Percentiles rank a stretch among this genome's conserved stretches.
These are phyloP conservation scores for Seiridium cupressi DNA, from an alignment of 2,329 filamentous ascomycete species.

Conservation along the genomic window DNA sequence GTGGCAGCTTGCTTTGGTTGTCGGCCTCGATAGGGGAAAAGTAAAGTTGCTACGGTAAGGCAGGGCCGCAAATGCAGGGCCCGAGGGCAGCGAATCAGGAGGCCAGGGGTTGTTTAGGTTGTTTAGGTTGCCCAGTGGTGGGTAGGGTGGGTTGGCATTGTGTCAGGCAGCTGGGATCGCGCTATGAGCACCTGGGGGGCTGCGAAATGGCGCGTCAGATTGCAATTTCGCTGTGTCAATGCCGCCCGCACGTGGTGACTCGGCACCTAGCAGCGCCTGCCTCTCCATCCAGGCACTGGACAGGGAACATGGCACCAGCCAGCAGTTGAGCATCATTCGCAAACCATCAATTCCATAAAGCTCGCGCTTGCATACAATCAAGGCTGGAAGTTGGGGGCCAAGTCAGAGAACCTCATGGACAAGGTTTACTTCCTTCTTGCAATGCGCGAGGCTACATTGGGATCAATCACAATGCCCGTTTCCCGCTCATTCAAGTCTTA, in stretches of 20 bases:
- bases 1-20: neutral
- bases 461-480: no score
- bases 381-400: no score
- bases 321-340: no score
- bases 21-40: neutral
- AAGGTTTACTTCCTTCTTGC: no score
- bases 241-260: neutral
- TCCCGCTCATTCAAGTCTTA: no score
- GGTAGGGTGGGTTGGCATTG: neutral
- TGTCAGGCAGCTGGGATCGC: neutral
- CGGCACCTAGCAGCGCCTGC: no score
- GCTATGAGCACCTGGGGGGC: neutral
- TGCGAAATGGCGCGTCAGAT: neutral
- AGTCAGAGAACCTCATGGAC: no score
- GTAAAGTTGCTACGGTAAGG: neutral
- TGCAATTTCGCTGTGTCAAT: neutral
- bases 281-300: no score
- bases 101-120: neutral
- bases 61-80: neutral
- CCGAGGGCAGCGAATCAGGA: constrained; percentile 3
- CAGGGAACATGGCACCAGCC: no score
- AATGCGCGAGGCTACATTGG: no score
- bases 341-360: no score
- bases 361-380: no score
- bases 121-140: neutral